Evolutionary conservation across 495 filamentous ascomycete species (phyloP), one percentile per base, ranked within the genome.

Genomic region (Entonaema liquescens): DNA sequence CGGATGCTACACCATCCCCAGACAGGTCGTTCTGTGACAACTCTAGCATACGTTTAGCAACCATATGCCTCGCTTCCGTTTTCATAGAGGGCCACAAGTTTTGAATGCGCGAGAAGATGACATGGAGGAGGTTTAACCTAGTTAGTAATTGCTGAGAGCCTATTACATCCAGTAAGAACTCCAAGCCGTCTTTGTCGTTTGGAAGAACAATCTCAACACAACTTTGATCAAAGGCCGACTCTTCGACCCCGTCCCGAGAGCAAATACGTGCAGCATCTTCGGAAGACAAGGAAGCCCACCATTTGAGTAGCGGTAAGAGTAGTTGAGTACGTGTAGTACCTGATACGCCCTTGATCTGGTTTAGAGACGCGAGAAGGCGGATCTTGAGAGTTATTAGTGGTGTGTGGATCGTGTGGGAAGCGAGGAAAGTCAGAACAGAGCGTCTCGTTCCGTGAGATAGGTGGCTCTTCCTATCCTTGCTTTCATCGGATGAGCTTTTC

Each of bases 1-100:
- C 79, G 38, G 86, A 84, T 56, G 69, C 81, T 26, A 74, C 19
- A 35, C 59, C 67, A 26, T 79, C 74, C 9, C 72, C 57, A 6
- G 66, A 68, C 15, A 53, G 38, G n/a, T 74, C 68, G 23, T 66
- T 70, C 54, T 83, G 82, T 8, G 79, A 76, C 9, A 86, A 69
- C n/a, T 81, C 78, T 23, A 85, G 76, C 60, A 98, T 80, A 25
- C 80, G 83, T 55, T 88, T 83, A 7, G 91, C 88, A 29, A 89
- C 83, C 2, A 76, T 73, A 13, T 85, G 72, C 74, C 90, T 89
- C 5, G 82, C 78, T 23, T 93, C 89, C 11, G 86, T 81, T 54
- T 91, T 89, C 72, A 96, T 82, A 1, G 84, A 87, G 15, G 84
- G 53, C 93, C 94, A 98, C 26, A 94, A 83, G 26, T 82, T 80